Evolutionary conservation across 2,329 filamentous ascomycete species (phyloP), one percentile per base, ranked within the genome.

Genomic region (Byssothecium circinans): DNA sequence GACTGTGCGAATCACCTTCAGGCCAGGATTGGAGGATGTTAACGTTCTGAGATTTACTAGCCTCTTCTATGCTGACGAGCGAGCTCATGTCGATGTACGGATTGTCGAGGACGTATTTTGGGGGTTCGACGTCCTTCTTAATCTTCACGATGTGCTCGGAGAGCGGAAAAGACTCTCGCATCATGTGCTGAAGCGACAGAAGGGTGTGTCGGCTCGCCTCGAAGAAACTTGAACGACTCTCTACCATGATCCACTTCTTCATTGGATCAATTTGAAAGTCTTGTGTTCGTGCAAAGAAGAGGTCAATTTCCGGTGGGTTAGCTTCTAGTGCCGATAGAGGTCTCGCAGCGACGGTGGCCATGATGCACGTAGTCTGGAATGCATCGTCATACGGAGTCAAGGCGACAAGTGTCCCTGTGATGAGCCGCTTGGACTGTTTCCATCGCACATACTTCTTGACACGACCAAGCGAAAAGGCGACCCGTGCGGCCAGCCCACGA

Each of bases 151-250:
- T 67, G 58, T 89, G 83, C 40, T 86, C 80, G 36, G 80, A 76
- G 1, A 89, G 70, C 0, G 80, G 76, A n/a, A 86, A 86, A 69
- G 72, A 70, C 69, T 88, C 84, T 51, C 68, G 66, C 47, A 71
- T 78, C 71, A 81, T 66, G 71, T 83, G 76, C 73, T 96, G 89
- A 1, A 96, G 71, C 0, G 87, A 86, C 12, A 81, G 74, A 64
- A 96, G 77, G 0, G 85, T 86, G 64, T 95, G 83, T 0, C 88
- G 80, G 30, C 82, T 78, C 0, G 88, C 83, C 67, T 96, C 91
- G 53, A 83, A 96, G 64, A 91, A 95, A 1, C 87, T 85, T 0
- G 71, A 69, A 2, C 85, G 80, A 1, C 87, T 80, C 62, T 96
- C 89, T 0, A 96, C 73, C 88, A 96, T 95, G 10, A 91, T 70